Evolutionary conservation across 108 stramenopile genomes (phyloP).

Genomic region (Discostella pseudostelligera): DNA sequence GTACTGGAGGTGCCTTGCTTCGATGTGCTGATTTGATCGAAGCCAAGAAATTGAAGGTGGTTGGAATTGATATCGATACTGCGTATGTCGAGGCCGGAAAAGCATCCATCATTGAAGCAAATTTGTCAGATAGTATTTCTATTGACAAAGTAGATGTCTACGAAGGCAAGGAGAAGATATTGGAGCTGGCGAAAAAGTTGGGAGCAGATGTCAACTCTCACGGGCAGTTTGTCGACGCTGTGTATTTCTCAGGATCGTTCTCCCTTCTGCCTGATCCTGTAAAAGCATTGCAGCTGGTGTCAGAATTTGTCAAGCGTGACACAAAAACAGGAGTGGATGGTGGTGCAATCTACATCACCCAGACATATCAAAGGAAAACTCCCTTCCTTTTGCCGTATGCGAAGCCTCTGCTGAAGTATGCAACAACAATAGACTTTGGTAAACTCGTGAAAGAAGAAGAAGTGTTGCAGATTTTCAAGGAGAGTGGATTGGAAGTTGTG

Average conservation of each 20-base stretch:
- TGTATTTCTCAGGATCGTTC: slow-evolving; percentile 69
- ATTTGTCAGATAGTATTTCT: slow-evolving; percentile 27
- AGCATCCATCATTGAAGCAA: slow-evolving; percentile 21
- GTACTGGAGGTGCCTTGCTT: slow-evolving; percentile 57
- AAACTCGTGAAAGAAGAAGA: slow-evolving; percentile 51
- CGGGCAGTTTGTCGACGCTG: slow-evolving; percentile 52
- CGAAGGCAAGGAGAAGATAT: slow-evolving; percentile 23
- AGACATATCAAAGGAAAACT: slow-evolving; percentile 63
- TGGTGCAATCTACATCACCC: slow-evolving; percentile 62
- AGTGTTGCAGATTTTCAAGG: slow-evolving; percentile 39
- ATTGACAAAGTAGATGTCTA: slow-evolving; percentile 53
- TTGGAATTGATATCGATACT: slow-evolving; percentile 65
- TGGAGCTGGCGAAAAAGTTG: slow-evolving; percentile 24
- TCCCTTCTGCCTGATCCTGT: slow-evolving; percentile 64
- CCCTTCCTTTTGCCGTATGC: slow-evolving; percentile 47
- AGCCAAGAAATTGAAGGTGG: slow-evolving; percentile 45
- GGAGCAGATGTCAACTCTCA: slow-evolving; percentile 10
- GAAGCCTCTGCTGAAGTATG: slow-evolving; percentile 63
- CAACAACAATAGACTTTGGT: slow-evolving; percentile 78
- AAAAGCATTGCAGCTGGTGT: slow-evolving; percentile 48
- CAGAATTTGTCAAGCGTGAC: slow-evolving; percentile 24
- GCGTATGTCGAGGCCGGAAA: slow-evolving; percentile 58
- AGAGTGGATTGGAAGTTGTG: slow-evolving; percentile 42
- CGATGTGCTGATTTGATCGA: slow-evolving; percentile 39
- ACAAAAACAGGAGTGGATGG: slow-evolving; percentile 12